Evolutionary conservation across 176 grass and related monocot species (phyloP), one percentile per base, ranked within the genome.

Genomic region (Avena insularis): DNA sequence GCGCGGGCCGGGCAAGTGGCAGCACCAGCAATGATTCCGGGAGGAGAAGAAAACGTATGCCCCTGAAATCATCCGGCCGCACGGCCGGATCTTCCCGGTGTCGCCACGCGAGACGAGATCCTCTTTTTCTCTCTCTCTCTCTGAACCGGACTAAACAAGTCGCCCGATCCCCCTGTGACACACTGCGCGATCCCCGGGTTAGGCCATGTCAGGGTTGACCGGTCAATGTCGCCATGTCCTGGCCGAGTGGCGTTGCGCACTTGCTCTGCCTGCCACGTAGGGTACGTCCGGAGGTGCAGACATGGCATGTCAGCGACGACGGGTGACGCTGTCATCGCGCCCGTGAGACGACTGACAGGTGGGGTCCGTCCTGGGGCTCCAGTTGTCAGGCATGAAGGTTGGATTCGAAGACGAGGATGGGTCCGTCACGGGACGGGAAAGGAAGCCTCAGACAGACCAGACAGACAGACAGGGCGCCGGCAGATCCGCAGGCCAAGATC

Each of bases 131-230:
- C 14, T 14, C 29, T 64, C 10, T 6, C 55, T n/a, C 4, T 20
- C 1, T 20, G 17, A 6, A 1, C 23, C 63, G 60, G 38, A n/a
- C 3, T 71, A 72, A 72, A 45, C 38, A 47, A 72, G 40, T 47
- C 69, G 12, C n/a, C n/a, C 1, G 13, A 6, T 35, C 46, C 46
- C 46, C 46, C 46, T 48, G 46, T 10, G 46, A 48, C 46, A 48
- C 46, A 48, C 46, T 75, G 72, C 72, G 72, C 72, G 72, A 75
- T 75, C 72, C 72, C 47, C 23, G 71, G n/a, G 46, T 2, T 16
- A 14, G 71, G 72, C 72, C 72, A 75, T 75, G 72, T 53, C 72
- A 53, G 72, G 13, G 23, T 75, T 75, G 72, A 75, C 72, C 72
- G 72, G 48, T 76, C 48, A 76, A 76, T 17, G 73, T 51, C 71